phyloP scores from a whole-genome alignment of 164 flowering plant species.

The Macadamia integrifolia region DNA sequence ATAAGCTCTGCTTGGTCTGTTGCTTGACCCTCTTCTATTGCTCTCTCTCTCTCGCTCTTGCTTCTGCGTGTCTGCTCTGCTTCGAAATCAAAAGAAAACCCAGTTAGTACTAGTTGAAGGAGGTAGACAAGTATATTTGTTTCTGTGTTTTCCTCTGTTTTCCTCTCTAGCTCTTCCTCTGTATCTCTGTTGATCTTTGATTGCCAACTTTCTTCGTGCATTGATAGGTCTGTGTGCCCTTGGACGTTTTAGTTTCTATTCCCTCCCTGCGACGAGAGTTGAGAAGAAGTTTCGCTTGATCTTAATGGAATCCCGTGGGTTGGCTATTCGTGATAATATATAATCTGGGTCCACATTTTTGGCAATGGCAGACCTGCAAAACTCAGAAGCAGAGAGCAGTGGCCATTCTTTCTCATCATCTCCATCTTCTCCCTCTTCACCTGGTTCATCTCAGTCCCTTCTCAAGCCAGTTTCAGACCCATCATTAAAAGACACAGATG shows the following conservation, averaged over 20 bases:
- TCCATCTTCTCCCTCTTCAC: slow-evolving; percentile 15
- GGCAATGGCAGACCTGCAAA: slow-evolving; percentile 12
- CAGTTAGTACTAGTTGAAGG: not conserved
- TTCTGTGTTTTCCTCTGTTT: not conserved
- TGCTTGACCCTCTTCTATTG: not conserved
- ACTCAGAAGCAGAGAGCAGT: slow-evolving; percentile 33
- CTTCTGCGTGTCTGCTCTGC: not conserved
- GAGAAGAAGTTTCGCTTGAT: too few relatives aligned
- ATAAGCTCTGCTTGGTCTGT: not conserved
- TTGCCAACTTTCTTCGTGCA: not conserved
- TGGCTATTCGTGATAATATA: not conserved
- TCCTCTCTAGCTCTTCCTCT: not conserved
- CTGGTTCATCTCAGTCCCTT: slow-evolving; percentile 6
- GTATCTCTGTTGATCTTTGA: not conserved
- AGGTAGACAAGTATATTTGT: not conserved
- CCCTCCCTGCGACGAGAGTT: not conserved
- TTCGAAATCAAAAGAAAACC: too few relatives aligned
- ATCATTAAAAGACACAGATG: slow-evolving; percentile 5
- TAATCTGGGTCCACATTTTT: not conserved
- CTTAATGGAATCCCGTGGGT: not conserved
- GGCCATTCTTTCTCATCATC: slow-evolving; percentile 27
- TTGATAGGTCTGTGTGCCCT: not conserved
- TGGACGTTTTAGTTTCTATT: not conserved
- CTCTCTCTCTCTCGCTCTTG: too few relatives aligned
- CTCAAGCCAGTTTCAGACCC: not conserved